Base-by-base conservation (phyloP, 805 yeast genomes). In the Candida tibetensis region DNA sequence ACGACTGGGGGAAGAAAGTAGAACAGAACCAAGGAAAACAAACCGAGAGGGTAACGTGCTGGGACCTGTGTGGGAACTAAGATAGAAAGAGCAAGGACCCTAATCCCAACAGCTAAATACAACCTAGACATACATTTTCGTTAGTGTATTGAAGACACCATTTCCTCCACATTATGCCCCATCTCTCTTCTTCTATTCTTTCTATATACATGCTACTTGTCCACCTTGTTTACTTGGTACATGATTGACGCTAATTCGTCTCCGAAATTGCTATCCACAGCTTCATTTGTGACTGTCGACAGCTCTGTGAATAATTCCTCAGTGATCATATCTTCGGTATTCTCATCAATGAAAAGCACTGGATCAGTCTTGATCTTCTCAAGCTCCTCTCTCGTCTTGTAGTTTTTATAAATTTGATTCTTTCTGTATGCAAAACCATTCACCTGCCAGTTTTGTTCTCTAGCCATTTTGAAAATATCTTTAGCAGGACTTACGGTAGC, bases 391-490 rank as follows among this genome's bases (percentile, higher is more conserved):
- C 41, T 41, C 12, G 46, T 53, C 15, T 44, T 45, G 26, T 56
- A 39, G 42, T 60, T 59, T 40, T 50, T 59, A 18, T 40, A 37
- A 23, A 56, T 54, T 3, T 44, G 44, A 14, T 36, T 33, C 37
- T 55, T 58, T 14, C 60, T 52, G 39, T 65, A 66, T 7, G 48
- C 53, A 27, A 58, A 52, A 4, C 71, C 71, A 23, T 43, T 61
- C 17, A 58, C 59, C 2, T 54, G 51, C 73, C 73, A 69, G 8
- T 55, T 43, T 18, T 60, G 44, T 37, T 62, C 62, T 17, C 61
- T 50, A 3, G 72, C 71, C 3, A 68, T 65, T 14, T 38, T 34
- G 38, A 55, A 60, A 2, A 69, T 34, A 7, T 55, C 44, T 23
- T 53, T 62, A 13, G 64, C 58, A 1, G 59, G 58, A 1, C 32